Base-by-base conservation (phyloP, 495 filamentous ascomycete species). In the Aspergillus cristatus region DNA sequence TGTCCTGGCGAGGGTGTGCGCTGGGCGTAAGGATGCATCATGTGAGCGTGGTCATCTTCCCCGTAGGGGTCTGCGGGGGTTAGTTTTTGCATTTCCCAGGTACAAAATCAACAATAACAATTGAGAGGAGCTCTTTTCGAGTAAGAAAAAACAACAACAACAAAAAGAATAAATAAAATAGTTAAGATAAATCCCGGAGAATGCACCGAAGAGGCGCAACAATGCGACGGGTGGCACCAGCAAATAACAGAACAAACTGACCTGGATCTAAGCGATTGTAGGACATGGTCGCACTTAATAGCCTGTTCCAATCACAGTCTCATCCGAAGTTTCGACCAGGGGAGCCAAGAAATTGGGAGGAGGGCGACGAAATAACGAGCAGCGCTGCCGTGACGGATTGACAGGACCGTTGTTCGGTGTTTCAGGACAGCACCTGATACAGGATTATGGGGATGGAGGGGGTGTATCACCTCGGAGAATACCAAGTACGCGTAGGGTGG, bases 201-300 rank as follows among this genome's bases (percentile, higher is more conserved):
- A n/a, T n/a, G n/a, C n/a, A n/a, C n/a, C n/a, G 50, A 50, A 41
- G 47, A 46, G 29, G 43, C 39, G 43, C 38, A 46, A 40, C 37
- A 35, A 16, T 13, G 28, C 28, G 25, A 42, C 14, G 20, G 40
- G 22, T 39, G 37, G 46, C 31, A 30, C 20, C 40, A 42, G 47
- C 46, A 34, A 42, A 37, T 41, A 42, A n/a, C n/a, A n/a, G n/a
- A n/a, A n/a, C n/a, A 24, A 24, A 78, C 79, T 66, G 65, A 78
- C 81, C 75, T 70, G 83, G 60, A 38, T 24, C 20, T 8, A 24
- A 24, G 4, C 78, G 77, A 71, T 83, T 82, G 65, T 84, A 84
- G 55, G 79, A 57, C 63, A 67, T 67, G 15, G 41, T 49, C 50
- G 43, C 35, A 20, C 45, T 38, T 28, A 33, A 47, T 45, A 44